Conservation (phyloP, 768 basidiomycete genomes). For the Tylopilus vinaceipallidus region DNA sequence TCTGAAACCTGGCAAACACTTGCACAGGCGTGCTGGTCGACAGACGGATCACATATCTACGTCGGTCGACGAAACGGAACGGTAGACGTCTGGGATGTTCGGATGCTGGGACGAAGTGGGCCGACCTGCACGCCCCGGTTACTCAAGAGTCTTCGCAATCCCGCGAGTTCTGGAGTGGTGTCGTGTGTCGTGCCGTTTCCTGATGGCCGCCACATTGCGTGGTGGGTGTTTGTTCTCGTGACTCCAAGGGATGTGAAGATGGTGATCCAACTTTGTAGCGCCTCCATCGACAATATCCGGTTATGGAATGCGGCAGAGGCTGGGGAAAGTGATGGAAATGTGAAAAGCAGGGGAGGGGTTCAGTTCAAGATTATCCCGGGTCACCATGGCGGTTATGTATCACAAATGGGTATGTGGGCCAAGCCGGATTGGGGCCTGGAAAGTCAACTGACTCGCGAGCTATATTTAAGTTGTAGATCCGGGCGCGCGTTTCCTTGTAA, state of each 20-base stretch:
- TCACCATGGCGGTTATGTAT: conserved; percentile 92
- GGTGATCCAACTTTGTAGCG: conserved; percentile 45
- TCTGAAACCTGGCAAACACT: neutral
- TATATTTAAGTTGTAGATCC: conserved; percentile 74
- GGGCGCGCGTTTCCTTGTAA: conserved; percentile 79
- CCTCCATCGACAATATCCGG: conserved; percentile 89
- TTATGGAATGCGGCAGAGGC: conserved; percentile 90
- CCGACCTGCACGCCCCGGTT: conserved; percentile 68
- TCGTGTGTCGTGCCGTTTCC: conserved; percentile 91
- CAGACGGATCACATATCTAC: conserved; percentile 83
- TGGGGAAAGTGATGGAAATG: conserved; percentile 60
- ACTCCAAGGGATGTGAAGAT: conserved; percentile 16
- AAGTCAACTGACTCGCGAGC: conserved; percentile 23
- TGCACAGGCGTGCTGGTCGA: conserved; percentile 89
- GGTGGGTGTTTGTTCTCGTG: conserved; percentile 48
- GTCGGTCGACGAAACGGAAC: conserved; percentile 89
- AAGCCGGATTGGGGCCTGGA: conserved; percentile 4
- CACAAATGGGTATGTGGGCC: conserved; percentile 77
- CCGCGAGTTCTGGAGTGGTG: conserved; percentile 84
- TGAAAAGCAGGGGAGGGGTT: conserved; percentile 63
- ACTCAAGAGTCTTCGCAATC: conserved; percentile 82
- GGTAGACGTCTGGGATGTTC: conserved; percentile 92
- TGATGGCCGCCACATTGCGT: conserved; percentile 87
- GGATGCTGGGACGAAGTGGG: conserved; percentile 67
- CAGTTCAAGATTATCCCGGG: conserved; percentile 96